Evolutionary conservation across 2,329 filamentous ascomycete genomes (phyloP), one percentile per base, ranked within the genome.

Genomic region (Colletotrichum lentis): DNA sequence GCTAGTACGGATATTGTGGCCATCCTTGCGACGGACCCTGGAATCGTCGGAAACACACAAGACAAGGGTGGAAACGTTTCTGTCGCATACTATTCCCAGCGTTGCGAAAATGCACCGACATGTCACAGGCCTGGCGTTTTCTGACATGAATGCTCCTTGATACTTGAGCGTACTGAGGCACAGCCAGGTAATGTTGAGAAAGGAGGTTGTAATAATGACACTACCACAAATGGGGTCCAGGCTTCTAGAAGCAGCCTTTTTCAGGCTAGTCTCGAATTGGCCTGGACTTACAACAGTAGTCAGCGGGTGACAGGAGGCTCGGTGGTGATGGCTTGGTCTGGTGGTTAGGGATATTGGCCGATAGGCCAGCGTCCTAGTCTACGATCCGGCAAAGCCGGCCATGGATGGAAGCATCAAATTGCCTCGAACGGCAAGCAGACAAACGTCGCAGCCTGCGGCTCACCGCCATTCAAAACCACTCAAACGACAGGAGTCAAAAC

Each of bases 81-180:
- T 35, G 66, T 53, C 55, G 62, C 62, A 66, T 50, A 56, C 62
- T 69, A 66, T 69, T 66, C 62, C 55, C 44, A 66, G 66, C 43
- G 62, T 61, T 4, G 56, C 50, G 66, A 16, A 10, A 6, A 20
- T 57, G 62, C 66, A 66, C 50, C 44, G 16, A 37, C 27, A 22
- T 52, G 46, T 66, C 62, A 61, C 62, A 69, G 62, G 66, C 62
- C 66, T 66, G 37, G 44, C 39, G 50, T 66, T 60, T 55, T 61
- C 55, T 39, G 22, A 61, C 50, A 37, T 35, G n/a, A 20, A 44
- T n/a, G n/a, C n/a, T n/a, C n/a, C 16, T 11, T 31, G 27, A 52
- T n/a, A n/a, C 54, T 43, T 35, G 35, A 64, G 46, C 62, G 50
- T 20, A 27, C 27, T 22, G 37, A 50, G 24, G 46, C 24, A 27